A percentile compares a stretch with the other conserved stretches of the same genome.
Conservation (phyloP, 2,329 filamentous ascomycete species). For the Fusarium compactum region DNA sequence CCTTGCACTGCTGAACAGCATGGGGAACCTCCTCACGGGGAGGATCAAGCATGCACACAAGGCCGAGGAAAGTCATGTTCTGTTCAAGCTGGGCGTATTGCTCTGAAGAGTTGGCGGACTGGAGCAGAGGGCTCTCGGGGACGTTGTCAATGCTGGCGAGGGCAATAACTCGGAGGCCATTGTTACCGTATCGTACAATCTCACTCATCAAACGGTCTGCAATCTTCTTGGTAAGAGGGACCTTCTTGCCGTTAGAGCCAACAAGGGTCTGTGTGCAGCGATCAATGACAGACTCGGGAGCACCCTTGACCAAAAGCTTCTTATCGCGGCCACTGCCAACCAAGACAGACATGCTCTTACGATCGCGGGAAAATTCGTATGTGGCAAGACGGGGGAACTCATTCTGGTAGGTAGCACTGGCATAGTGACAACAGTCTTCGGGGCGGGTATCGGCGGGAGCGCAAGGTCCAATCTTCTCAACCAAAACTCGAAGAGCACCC, state of each 20-base stretch:
- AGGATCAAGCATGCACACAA: constrained; percentile 97
- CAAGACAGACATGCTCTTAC: constrained; percentile 99
- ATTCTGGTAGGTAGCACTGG: constrained; percentile 87
- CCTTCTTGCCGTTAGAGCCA: constrained; percentile 82
- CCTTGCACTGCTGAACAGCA: constrained; percentile 89
- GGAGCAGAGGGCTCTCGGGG: constrained; percentile 74
- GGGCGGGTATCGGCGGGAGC: constrained; percentile 66
- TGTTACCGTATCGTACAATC: constrained; percentile 89
- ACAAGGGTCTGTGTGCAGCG: constrained; percentile 86
- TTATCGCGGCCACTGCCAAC: constrained; percentile 77
- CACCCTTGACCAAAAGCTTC: constrained; percentile 94
- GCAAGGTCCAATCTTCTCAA: constrained; percentile 92
- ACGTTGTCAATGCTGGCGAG: constrained; percentile 87
- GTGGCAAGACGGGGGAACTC: constrained; percentile 81
- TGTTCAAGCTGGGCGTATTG: constrained; percentile 92
- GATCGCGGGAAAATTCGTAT: constrained; percentile 96
- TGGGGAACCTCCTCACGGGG: constrained; percentile 90
- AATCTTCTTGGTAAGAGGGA: constrained; percentile 77
- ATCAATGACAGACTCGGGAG: constrained; percentile 93
- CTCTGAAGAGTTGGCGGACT: constrained; percentile 81
- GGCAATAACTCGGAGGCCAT: constrained; percentile 93
- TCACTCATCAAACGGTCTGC: constrained; percentile 79
- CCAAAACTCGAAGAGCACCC: constrained; percentile 88
- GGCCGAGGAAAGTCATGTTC: constrained; percentile 91
- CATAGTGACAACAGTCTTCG: constrained; percentile 79